Percentiles rank a stretch among this genome's conserved stretches.
phyloP scores from a whole-genome alignment of 495 filamentous ascomycete species.

The Penicillium manginii region DNA sequence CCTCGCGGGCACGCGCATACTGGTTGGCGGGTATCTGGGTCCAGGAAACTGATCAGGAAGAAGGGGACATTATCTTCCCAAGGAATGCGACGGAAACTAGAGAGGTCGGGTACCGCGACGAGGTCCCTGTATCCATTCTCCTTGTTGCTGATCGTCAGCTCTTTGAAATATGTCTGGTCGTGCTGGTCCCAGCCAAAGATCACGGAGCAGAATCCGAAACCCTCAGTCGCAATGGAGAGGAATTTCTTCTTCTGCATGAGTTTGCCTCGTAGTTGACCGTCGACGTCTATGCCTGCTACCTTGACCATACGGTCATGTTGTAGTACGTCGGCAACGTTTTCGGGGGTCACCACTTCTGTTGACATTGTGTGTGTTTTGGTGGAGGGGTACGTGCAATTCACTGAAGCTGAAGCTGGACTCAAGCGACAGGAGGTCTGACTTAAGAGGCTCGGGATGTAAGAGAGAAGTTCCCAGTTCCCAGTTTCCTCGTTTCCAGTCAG shows the following conservation, averaged over 20 bases:
- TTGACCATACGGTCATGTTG: constrained; percentile 83
- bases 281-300: constrained; percentile 88
- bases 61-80: constrained; percentile 95
- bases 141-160: constrained; percentile 87
- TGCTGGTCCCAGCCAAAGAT: constrained; percentile 99
- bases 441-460: background rate
- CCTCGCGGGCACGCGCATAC: constrained; percentile 84
- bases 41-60: constrained; percentile 87
- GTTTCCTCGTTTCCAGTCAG: background rate
- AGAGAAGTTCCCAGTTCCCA: background rate
- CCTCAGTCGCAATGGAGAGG: constrained; percentile 75
- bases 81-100: constrained; percentile 84
- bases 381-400: background rate
- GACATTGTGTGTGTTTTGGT: constrained; percentile 19
- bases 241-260: constrained; percentile 97
- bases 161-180: constrained; percentile 82
- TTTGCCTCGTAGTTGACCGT: constrained; percentile 90
- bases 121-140: constrained; percentile 93
- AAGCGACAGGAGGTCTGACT: background rate
- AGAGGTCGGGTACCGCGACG: constrained; percentile 80
- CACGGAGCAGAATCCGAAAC: constrained; percentile 97
- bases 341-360: constrained; percentile 53
- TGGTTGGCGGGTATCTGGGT: constrained; percentile 56
- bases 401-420: background rate
- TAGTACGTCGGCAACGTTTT: constrained; percentile 65